Evolutionary conservation across 176 grass and related monocot genomes (phyloP), one percentile per base, ranked within the genome.

Genomic region (Olyra latifolia): DNA sequence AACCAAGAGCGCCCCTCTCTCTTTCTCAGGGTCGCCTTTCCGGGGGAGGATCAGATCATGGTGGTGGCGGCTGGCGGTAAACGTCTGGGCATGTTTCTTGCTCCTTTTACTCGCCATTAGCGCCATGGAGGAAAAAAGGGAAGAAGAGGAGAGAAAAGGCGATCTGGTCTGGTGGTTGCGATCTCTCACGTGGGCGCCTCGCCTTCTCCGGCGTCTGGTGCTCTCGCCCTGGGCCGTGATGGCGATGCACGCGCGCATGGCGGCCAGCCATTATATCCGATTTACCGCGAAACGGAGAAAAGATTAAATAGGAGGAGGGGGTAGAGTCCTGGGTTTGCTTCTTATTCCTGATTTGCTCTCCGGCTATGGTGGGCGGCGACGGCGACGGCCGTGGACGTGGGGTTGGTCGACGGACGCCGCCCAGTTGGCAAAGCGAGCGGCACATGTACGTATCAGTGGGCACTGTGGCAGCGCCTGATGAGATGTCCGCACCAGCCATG

Each of bases 111-210:
- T 23, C 59, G 62, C 40, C 16, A 7, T 10, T 49, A 19, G 19
- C 60, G 70, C 24, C 23, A 14, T 27, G 10, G 23, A 23, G 13
- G 2, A 6, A 15, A 62, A 61, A 13, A 35, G 13, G 1, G 32
- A 35, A 35, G 32, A 35, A 35, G 32, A 35, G n/a, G n/a, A 16
- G 55, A 44, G 19, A 77, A 19, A 77, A 8, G 5, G 19, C 12
- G 13, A 48, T 46, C 1, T 10, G 15, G 2, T 59, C 47, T 16
- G 7, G 71, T 74, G 81, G 70, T 70, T 46, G 71, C 8, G 6
- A 43, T 83, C 71, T 32, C 61, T 75, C 48, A 40, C 82, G 82
- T 84, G 73, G 48, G 35, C 9, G 41, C 20, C 17, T 14, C 71
- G 62, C 8, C 29, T 46, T 57, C 70, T 75, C 80, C 43, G 17